These are phyloP conservation scores for Clarkia xantiana DNA, from an alignment of 345 rosid species.

Conservation along the genomic window DNA sequence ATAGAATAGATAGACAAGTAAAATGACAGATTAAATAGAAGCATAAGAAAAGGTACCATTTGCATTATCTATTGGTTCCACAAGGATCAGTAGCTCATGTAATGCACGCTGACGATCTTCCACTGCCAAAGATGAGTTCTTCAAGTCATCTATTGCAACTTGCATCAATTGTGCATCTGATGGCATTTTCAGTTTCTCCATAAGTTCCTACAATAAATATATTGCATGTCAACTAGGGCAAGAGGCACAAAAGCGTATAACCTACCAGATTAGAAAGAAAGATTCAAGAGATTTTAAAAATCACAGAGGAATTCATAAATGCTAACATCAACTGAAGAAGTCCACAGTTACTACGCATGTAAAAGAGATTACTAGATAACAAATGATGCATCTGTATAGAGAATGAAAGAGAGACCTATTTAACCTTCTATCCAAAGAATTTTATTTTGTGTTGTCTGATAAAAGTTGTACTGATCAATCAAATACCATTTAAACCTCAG, in stretches of 20 bases:
- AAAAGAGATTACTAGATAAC: too few relatives aligned
- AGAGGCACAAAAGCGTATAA: background rate
- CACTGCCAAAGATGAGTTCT: conserved; percentile 51
- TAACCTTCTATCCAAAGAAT: too few relatives aligned
- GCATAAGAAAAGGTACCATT: conserved; percentile 41
- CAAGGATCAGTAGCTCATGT: conserved; percentile 71
- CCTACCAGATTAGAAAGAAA: background rate
- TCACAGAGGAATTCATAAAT: too few relatives aligned
- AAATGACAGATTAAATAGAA: background rate
- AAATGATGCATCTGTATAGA: too few relatives aligned
- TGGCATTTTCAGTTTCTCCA: conserved; percentile 70
- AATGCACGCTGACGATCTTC: conserved; percentile 71
- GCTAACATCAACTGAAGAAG: too few relatives aligned
- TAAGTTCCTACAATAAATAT: conserved; percentile 40
- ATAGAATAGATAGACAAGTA: background rate
- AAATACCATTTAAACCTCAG: too few relatives aligned
- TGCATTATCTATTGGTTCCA: conserved; percentile 89
- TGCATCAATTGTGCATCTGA: conserved; percentile 78
- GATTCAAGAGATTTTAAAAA: too few relatives aligned
- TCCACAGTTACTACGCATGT: too few relatives aligned
- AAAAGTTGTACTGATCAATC: too few relatives aligned
- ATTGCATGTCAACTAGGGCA: background rate
- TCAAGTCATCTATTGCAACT: conserved; percentile 63
- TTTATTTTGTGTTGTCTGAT: too few relatives aligned
- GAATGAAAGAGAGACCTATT: too few relatives aligned